Percentiles rank a stretch among this genome's conserved stretches.
phyloP scores from a whole-genome alignment of 1,139 yeast genomes.

The Martiniozyma asiatica region DNA sequence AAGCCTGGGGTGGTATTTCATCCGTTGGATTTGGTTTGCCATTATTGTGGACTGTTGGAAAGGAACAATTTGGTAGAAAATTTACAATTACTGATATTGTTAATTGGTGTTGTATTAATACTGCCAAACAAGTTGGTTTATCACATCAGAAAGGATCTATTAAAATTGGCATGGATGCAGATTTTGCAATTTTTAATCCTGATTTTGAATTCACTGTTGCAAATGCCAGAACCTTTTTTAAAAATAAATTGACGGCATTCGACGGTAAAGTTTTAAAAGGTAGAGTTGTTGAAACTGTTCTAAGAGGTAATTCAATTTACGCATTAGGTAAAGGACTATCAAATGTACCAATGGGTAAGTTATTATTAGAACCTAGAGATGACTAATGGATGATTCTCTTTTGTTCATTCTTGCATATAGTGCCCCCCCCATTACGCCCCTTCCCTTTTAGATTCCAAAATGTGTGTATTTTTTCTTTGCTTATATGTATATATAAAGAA shows the following conservation, averaged over 20 bases:
- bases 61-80: conserved; percentile 35
- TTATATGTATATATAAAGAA: too few relatives aligned
- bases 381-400: too few relatives aligned
- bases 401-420: too few relatives aligned
- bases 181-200: conserved; percentile 71
- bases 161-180: conserved; percentile 73
- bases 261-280: conserved; percentile 61
- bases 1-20: conserved; percentile 97
- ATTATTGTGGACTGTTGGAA: conserved; percentile 65
- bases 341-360: conserved; percentile 41
- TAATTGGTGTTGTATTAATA: conserved; percentile 69
- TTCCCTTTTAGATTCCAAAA: too few relatives aligned
- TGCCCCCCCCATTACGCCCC: too few relatives aligned
- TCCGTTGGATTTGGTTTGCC: conserved; percentile 88
- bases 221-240: conserved; percentile 55
- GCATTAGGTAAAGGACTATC: conserved; percentile 46
- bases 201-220: conserved; percentile 40
- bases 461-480: too few relatives aligned
- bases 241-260: conserved; percentile 81
- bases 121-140: conserved; percentile 79
- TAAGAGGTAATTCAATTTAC: conserved; percentile 64
- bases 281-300: conserved; percentile 61
- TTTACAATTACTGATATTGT: conserved; percentile 43
- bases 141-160: conserved; percentile 61
- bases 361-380: conserved; percentile 46